Base-by-base conservation (phyloP, 495 filamentous ascomycete species). In the Massariosphaeria phaeospora region DNA sequence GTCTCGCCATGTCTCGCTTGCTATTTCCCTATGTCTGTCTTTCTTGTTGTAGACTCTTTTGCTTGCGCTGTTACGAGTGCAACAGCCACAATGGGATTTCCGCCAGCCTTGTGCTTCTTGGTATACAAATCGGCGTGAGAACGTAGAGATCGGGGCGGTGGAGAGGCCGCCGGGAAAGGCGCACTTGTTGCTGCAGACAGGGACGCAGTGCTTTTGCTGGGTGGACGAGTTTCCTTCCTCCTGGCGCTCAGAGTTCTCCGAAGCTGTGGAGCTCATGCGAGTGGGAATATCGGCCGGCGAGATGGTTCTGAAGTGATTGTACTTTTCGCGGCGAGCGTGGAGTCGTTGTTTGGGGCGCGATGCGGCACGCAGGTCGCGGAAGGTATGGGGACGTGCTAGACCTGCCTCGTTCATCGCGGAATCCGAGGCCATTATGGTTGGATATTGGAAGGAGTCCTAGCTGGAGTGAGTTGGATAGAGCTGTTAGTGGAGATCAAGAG, bases 231-330 rank as follows among this genome's bases (percentile, higher is more conserved):
- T n/a, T 8, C 30, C 30, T 34, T 34, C 30, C 9, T 34, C 30
- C 30, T n/a, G 8, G 30, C 30, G 30, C n/a, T 8, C n/a, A 34
- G n/a, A n/a, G 30, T n/a, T 27, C 24, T 31, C 17, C 3, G 13
- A 34, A 12, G 38, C 20, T 20, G 38, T 40, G n/a, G 38, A 40
- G 15, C 17, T 21, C 17, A 24, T 35, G 20, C 42, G 21, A 11
- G 48, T 41, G 35, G 48, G 48, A 3, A 52, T 24, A 18, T 52
- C 48, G 11, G 24, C 6, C 2, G 20, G 21, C 13, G n/a, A n/a
- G 36, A 52, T n/a, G 34, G 17, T n/a, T 6, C 17, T 9, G 50
- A 53, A 53, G 50, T 43, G 21, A 31, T 53, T 43, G 50, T 53
- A 53, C 18, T 45, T 53, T 11, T 20, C 30, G 18, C 23, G 21